Evolutionary conservation across 208 protist species (phyloP), one percentile per base, ranked within the genome.

Genomic region (Angomonas deanei): DNA sequence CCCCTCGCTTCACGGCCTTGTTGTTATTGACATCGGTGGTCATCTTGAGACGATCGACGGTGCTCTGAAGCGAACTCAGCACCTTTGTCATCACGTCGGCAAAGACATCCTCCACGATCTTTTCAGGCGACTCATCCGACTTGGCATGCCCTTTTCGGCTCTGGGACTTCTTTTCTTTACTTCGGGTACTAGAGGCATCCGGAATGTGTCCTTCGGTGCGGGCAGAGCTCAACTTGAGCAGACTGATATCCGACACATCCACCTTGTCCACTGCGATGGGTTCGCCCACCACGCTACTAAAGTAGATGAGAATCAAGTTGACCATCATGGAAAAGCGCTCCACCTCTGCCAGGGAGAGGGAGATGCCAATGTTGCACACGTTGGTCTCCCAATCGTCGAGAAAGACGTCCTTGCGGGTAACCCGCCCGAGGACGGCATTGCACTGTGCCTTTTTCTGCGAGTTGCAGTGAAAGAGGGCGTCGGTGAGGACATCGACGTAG

Each of bases 251-350:
- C 4, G 50, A 17, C 5, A 76, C 66, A 27, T 90, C 81, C 17
- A 89, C 55, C 8, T 92, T 82, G 28, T 91, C 86, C 36, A 90
- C 70, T 15, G 62, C 28, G 34, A 81, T 60, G n/a, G 84, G 82
- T 64, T 92, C 84, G 21, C 70, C 72, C 1, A 79, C 68, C 27
- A 84, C 53, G 30, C 74, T 69, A 58, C 68, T 66, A 50, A 92
- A 91, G 75, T 90, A 91, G 19, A 89, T 74, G n/a, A 76, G 53
- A n/a, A 74, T 72, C n/a, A 88, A 52, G 57, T 89, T 84, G 33
- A 80, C 19, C 38, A 72, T 73, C 17, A 75, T 34, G 21, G 76
- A 24, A 48, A 92, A 92, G 30, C 86, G 74, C 53, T 90, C 84
- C 54, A 82, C 57, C 68, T 96, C 90, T 31, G 59, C 66, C 74